Evolutionary conservation across 2,329 filamentous ascomycete species (phyloP).

Genomic region (Xylariaceae sp.): DNA sequence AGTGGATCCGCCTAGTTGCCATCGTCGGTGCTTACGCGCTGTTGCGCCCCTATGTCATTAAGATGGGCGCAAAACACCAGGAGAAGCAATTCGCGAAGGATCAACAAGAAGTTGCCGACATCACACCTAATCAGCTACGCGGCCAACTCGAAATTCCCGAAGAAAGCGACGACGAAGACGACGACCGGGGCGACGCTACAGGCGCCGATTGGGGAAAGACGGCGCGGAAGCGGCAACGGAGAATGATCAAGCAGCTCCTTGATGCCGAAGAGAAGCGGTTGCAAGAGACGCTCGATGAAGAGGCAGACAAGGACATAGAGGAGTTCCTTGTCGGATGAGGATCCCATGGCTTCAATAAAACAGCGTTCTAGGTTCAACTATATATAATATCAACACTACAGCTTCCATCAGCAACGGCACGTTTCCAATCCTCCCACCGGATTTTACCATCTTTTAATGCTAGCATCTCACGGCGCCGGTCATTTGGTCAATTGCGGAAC

Average conservation of each 20-base stretch:
- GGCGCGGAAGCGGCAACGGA: slow-evolving; percentile 64
- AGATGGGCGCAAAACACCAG: slow-evolving; percentile 59
- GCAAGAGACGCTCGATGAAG: slow-evolving; percentile 53
- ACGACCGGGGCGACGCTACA: slow-evolving; percentile 42
- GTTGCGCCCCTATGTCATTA: slow-evolving; percentile 69
- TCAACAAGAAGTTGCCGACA: slow-evolving; percentile 50
- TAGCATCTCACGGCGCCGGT: background rate
- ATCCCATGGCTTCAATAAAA: background rate
- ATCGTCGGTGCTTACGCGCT: slow-evolving; percentile 71
- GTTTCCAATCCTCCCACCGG: background rate
- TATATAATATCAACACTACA: slow-evolving; percentile 6
- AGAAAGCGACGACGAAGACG: slow-evolving; percentile 50
- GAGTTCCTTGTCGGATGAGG: slow-evolving; percentile 53
- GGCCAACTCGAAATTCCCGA: slow-evolving; percentile 51
- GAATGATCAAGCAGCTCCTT: slow-evolving; percentile 61
- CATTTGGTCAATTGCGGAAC: background rate
- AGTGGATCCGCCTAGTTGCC: slow-evolving; percentile 65
- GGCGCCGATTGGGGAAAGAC: slow-evolving; percentile 64
- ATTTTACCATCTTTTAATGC: background rate
- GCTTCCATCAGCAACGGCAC: slow-evolving; percentile 1
- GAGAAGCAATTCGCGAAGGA: slow-evolving; percentile 60
- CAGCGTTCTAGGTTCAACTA: slow-evolving; percentile 1
- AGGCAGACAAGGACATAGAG: slow-evolving; percentile 71
- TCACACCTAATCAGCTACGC: slow-evolving; percentile 63
- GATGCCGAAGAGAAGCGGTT: slow-evolving; percentile 58